phyloP scores from a whole-genome alignment of 805 yeast species.

The Candida jianshihensis region DNA sequence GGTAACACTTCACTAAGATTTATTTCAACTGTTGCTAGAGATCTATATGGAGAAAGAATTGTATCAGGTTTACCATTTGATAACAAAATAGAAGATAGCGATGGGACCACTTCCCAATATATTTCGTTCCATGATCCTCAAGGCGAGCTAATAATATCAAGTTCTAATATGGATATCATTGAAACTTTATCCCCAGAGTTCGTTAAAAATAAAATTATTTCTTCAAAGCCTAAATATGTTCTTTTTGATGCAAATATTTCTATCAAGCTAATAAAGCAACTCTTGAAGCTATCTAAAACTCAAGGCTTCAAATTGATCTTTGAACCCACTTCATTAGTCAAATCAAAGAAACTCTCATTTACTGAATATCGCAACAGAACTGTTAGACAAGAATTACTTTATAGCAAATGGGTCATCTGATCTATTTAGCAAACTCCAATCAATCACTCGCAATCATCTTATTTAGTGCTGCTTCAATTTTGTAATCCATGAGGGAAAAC shows the following conservation, averaged over 20 bases:
- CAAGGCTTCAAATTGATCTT: constrained; percentile 34
- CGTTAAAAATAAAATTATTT: constrained; percentile 33
- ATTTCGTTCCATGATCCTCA: constrained; percentile 53
- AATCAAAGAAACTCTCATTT: constrained; percentile 36
- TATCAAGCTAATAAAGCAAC: constrained; percentile 28
- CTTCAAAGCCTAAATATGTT: constrained; percentile 40
- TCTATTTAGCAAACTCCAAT: no score
- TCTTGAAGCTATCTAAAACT: constrained; percentile 24
- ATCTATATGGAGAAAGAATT: constrained; percentile 41
- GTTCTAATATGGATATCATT: constrained; percentile 78
- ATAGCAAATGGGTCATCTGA: no score
- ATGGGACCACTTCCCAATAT: constrained; percentile 57
- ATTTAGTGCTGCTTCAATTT: no score
- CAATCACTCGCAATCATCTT: no score
- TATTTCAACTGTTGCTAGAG: constrained; percentile 58
- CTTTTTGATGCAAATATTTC: constrained; percentile 68
- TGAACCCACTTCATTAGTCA: constrained; percentile 75
- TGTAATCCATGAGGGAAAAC: no score
- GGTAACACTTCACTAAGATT: constrained; percentile 31
- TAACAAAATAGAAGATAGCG: constrained; percentile 10
- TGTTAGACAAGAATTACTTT: no score
- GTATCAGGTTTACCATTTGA: constrained; percentile 26
- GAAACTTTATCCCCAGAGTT: constrained; percentile 41
- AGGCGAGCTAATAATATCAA: constrained; percentile 67
- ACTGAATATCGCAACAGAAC: no score